Base-by-base conservation (phyloP, 352 stramenopile species). In the Phytophthora idaei region DNA sequence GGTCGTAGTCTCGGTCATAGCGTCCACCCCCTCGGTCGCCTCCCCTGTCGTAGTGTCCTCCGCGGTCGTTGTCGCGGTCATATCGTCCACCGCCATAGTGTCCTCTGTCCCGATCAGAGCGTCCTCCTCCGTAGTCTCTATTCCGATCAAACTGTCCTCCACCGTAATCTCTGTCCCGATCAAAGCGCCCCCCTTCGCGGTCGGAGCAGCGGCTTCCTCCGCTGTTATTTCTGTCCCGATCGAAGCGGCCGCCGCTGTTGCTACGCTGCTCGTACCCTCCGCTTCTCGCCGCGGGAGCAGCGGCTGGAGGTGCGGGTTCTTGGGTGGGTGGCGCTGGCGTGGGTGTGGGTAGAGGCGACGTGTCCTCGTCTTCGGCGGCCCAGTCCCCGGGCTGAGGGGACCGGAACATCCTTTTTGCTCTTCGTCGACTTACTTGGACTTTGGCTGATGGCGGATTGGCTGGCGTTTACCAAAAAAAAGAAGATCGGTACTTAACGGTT, bases 331-430 rank as follows among this genome's bases (percentile, higher is more conserved):
- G 15, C 10, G 31, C 52, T 8, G 50, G 36, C 49, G 48, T 37
- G 0, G 67, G 55, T 15, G 60, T 36, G 5, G 71, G 58, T n/a
- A 67, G 25, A 25, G 73, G 57, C 46, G 61, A n/a, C 39, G 65
- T 57, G 60, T 80, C 86, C 42, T 90, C 86, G 46, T 93, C 83
- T 60, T 93, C 86, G 54, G 80, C 86, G 51, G 84, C 86, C 84
- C 86, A 93, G 70, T 90, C 83, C 48, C 82, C 80, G 7, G 81
- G 58, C 61, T 93, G 68, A n/a, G 81, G 68, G 31, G 79, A 74
- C 67, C 86, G 84, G 64, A 93, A 90, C 86, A 94, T 94, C 45
- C 21, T 57, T 21, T 21, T 21, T 17, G 21, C 56, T 47, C 27
- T 41, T 27, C 17, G 45, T 29, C 17, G 31, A 32, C 41, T 21